Conservation (phyloP, 352 stramenopile species). For the Pythium phragmitis region DNA sequence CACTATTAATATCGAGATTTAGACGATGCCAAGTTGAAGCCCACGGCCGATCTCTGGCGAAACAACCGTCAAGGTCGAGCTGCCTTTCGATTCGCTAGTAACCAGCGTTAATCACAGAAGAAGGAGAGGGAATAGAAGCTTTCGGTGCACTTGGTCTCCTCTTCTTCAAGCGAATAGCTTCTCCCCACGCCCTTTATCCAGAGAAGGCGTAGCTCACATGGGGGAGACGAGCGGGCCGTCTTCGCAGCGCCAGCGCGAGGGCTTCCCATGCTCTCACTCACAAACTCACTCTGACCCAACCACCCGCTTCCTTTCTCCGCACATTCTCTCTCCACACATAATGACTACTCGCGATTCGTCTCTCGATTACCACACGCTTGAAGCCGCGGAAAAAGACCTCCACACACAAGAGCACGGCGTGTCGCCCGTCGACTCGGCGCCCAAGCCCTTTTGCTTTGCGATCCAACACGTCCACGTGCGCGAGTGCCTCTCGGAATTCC, state of each 20-base stretch:
- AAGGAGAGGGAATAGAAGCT: too few relatives aligned
- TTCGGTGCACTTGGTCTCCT: too few relatives aligned
- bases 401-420: neutral
- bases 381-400: neutral
- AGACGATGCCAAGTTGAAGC: neutral
- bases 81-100: neutral
- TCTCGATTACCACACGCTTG: neutral
- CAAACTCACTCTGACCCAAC: neutral
- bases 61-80: neutral
- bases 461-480: constrained; percentile 22
- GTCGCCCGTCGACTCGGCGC: neutral
- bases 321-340: neutral
- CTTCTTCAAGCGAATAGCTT: too few relatives aligned
- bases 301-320: neutral
- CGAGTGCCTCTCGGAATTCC: constrained; percentile 44
- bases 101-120: too few relatives aligned
- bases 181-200: neutral
- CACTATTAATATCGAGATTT: neutral
- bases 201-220: too few relatives aligned
- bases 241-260: neutral
- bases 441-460: neutral
- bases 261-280: neutral
- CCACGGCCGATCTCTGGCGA: neutral
- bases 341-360: neutral
- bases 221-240: neutral